Conservation (phyloP, 2,329 filamentous ascomycete species). For the Hortaea sp. region DNA sequence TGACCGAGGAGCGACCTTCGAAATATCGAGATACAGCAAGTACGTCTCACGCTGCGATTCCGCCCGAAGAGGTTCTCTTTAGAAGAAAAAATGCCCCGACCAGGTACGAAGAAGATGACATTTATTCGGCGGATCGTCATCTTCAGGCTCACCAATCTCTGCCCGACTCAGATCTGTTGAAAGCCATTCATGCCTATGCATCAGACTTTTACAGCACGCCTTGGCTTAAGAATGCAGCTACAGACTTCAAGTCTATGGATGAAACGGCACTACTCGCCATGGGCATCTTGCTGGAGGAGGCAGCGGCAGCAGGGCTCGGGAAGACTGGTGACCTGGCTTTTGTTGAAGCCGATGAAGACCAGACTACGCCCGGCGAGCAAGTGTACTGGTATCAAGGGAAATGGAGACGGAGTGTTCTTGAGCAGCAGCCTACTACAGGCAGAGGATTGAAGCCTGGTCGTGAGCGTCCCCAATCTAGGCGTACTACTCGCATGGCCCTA, state of each 20-base stretch:
- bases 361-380: not conserved
- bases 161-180: slow-evolving; percentile 60
- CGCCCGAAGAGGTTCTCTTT: slow-evolving; percentile 65
- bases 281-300: slow-evolving; percentile 66
- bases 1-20: slow-evolving; percentile 24
- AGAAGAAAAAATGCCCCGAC: slow-evolving; percentile 52
- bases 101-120: slow-evolving; percentile 60
- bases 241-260: slow-evolving; percentile 55
- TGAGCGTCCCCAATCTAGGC: not conserved
- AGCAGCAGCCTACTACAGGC: not conserved
- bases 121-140: slow-evolving; percentile 56
- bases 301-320: slow-evolving; percentile 50
- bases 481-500: not conserved
- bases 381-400: not conserved
- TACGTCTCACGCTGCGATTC: slow-evolving; percentile 32
- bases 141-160: slow-evolving; percentile 42
- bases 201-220: slow-evolving; percentile 50
- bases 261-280: slow-evolving; percentile 68
- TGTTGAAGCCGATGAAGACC: slow-evolving; percentile 41
- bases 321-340: slow-evolving; percentile 61
- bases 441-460: not conserved
- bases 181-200: slow-evolving; percentile 57
- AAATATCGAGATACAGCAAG: slow-evolving; percentile 18
- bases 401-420: not conserved
- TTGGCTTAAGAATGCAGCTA: slow-evolving; percentile 12